Evolutionary conservation across 2,329 filamentous ascomycete species (phyloP).

Genomic region (Cordyceps cateniannulata): DNA sequence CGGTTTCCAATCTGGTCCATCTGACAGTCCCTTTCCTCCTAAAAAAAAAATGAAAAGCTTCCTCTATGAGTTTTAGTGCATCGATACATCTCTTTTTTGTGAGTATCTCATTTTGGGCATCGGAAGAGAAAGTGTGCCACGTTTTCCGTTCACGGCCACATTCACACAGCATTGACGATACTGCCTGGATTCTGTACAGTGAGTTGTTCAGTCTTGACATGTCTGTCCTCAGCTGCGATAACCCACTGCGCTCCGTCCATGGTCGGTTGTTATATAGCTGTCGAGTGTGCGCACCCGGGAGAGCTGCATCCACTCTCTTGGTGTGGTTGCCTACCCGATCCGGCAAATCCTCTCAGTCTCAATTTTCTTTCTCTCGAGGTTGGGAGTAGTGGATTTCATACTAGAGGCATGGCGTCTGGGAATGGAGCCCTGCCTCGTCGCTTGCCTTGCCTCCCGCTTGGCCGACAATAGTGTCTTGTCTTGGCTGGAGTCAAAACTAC

Average conservation of each 20-base stretch:
- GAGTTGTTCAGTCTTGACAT: slow-evolving; percentile 10
- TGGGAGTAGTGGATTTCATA: background rate
- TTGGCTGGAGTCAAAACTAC: background rate
- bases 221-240: slow-evolving; percentile 7
- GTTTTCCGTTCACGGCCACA: slow-evolving; percentile 12
- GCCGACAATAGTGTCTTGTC: background rate
- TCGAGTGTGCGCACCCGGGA: slow-evolving; percentile 16
- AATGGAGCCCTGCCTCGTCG: background rate
- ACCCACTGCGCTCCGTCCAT: background rate
- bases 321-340: background rate
- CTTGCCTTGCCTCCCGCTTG: background rate
- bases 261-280: slow-evolving; percentile 9
- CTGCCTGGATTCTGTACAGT: slow-evolving; percentile 7
- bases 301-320: slow-evolving; percentile 7
- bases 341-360: background rate
- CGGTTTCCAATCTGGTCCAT: background rate
- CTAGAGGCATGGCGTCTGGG: background rate
- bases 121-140: slow-evolving; percentile 11
- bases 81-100: background rate
- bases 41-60: background rate
- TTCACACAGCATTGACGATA: background rate
- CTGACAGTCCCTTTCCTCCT: background rate
- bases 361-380: background rate
- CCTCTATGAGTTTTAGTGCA: slow-evolving; percentile 4
- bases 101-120: slow-evolving; percentile 7